Conservation (phyloP, 768 basidiomycete genomes). For the Rhizopogon vesiculosus region DNA sequence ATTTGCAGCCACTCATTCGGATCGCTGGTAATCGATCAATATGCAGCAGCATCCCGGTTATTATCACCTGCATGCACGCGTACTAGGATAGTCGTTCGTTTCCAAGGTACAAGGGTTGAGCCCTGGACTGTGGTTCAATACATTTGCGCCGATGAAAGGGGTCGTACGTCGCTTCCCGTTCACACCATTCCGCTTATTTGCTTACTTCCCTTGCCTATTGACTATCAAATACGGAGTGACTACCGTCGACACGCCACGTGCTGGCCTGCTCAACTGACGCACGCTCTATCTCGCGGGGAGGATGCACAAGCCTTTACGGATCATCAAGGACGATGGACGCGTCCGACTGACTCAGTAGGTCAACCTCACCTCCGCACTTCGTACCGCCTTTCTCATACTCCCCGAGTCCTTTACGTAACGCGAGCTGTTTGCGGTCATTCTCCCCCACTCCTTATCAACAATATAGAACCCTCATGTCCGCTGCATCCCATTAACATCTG, state of each 20-base stretch:
- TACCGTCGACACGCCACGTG: constrained; percentile 82
- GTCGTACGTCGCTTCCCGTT: constrained; percentile 53
- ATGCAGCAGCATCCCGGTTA: constrained; percentile 89
- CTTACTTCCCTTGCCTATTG: constrained; percentile 32
- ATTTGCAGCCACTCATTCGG: constrained; percentile 90
- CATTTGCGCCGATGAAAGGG: constrained; percentile 78
- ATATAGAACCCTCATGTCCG: background rate
- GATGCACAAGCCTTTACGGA: constrained; percentile 95
- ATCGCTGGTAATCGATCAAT: constrained; percentile 94
- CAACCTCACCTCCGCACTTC: constrained; percentile 87
- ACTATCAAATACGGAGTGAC: constrained; percentile 97
- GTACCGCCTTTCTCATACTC: constrained; percentile 83
- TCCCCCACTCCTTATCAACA: background rate
- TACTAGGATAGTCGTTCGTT: constrained; percentile 81
- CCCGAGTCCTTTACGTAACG: constrained; percentile 74
- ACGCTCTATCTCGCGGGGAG: constrained; percentile 91
- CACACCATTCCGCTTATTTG: background rate
- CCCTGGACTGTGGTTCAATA: constrained; percentile 96
- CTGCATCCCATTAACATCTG: background rate
- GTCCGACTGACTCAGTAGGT: constrained; percentile 90
- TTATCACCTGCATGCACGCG: constrained; percentile 85
- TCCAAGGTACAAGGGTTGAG: constrained; percentile 65
- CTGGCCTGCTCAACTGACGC: constrained; percentile 90
- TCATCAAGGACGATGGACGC: constrained; percentile 89
- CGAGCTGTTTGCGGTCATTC: constrained; percentile 70